phyloP scores from a whole-genome alignment of 345 rosid species.

The Barbarea vulgaris region DNA sequence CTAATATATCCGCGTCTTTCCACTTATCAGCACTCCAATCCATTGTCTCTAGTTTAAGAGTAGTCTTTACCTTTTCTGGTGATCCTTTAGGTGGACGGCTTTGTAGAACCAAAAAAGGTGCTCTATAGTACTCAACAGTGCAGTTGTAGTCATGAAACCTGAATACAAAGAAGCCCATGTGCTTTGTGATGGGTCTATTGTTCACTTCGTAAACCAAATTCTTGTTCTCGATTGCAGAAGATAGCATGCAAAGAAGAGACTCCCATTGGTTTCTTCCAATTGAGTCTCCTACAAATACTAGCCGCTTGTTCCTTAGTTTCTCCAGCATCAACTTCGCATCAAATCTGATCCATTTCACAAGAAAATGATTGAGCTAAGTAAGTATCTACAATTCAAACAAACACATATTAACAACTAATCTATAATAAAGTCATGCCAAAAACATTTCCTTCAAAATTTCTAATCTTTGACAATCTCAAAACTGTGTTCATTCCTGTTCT shows the following conservation, averaged over 20 bases:
- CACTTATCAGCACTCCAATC: conserved; percentile 78
- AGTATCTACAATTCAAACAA: neutral
- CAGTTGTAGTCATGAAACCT: conserved; percentile 78
- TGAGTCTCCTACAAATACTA: conserved; percentile 91
- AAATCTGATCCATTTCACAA: conserved; percentile 52
- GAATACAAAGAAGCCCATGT: conserved; percentile 80
- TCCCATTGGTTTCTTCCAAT: conserved; percentile 99
- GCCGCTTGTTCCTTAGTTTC: conserved; percentile 70
- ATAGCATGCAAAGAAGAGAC: conserved; percentile 81
- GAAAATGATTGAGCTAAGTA: neutral
- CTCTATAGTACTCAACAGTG: conserved; percentile 86
- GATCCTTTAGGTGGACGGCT: conserved; percentile 76
- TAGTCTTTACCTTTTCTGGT: conserved; percentile 54
- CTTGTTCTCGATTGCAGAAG: conserved; percentile 64
- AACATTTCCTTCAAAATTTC: neutral
- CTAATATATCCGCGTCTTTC: conserved; percentile 76
- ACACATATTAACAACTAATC: neutral
- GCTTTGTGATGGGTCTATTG: conserved; percentile 86
- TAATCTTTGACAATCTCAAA: neutral
- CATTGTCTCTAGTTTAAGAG: conserved; percentile 82
- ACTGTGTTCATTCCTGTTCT: neutral
- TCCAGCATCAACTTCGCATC: conserved; percentile 83
- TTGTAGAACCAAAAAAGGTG: conserved; percentile 83
- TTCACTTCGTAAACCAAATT: conserved; percentile 80
- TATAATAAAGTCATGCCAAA: neutral